phyloP scores from a whole-genome alignment of 805 yeast genomes.

The Kodamaea kaohsiungensis region DNA sequence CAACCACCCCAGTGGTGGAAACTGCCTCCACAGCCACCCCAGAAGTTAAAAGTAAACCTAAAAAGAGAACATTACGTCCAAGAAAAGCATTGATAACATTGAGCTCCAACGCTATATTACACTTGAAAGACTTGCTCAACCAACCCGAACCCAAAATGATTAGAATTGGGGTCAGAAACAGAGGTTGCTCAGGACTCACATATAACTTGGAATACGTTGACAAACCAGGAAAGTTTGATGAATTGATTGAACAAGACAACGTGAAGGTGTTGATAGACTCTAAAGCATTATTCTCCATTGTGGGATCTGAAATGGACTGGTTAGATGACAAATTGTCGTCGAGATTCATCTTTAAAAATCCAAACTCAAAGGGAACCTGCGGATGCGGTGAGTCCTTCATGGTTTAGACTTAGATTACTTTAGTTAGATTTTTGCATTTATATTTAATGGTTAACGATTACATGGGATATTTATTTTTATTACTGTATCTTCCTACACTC shows the following conservation, averaged over 20 bases:
- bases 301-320: conserved; percentile 99
- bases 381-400: conserved; percentile 99
- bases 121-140: conserved; percentile 63
- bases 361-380: conserved; percentile 96
- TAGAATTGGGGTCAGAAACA: conserved; percentile 89
- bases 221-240: conserved; percentile 93
- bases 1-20: conserved; percentile 5
- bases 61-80: conserved; percentile 73
- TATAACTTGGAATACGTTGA: conserved; percentile 89
- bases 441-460: background rate
- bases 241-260: conserved; percentile 88
- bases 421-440: background rate
- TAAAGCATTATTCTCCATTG: conserved; percentile 91
- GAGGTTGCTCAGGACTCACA: conserved; percentile 96
- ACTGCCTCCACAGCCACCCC: conserved; percentile 17
- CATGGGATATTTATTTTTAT: background rate
- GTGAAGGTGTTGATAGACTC: conserved; percentile 92
- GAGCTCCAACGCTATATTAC: conserved; percentile 72
- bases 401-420: conserved; percentile 52
- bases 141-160: conserved; percentile 89
- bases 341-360: conserved; percentile 89
- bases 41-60: conserved; percentile 9
- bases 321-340: conserved; percentile 87
- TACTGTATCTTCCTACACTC: conserved; percentile 40
- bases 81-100: conserved; percentile 87